Evolutionary conservation across 129 eudicot genomes (phyloP), one percentile per base, ranked within the genome.

Genomic region (Heracleum sosnowskyi): DNA sequence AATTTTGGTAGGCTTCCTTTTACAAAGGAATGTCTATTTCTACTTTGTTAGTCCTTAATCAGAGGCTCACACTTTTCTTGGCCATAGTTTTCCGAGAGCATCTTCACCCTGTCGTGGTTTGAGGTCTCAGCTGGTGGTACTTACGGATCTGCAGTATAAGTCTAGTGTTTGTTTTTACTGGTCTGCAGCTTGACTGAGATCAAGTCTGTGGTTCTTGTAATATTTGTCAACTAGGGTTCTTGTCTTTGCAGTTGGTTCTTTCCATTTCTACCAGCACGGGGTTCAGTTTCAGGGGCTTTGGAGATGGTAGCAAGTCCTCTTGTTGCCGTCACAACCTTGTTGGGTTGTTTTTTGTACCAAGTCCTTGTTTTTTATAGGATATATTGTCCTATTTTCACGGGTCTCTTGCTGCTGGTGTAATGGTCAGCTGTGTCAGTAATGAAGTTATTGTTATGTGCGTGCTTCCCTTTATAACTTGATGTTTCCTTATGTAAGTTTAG

Each of bases 311-410:
- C 85, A 39, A 53, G 60, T 24, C 77, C 74, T 60, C 16, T 60
- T 66, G 81, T 74, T 84, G 92, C 88, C 83, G 80, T 90, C 77
- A 87, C 92, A 91, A 75, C 91, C 88, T 81, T 80, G 26, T 55
- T 42, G 73, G 93, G 98, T 84, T 89, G 90, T 89, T 89, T 93
- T 26, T 90, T 91, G 46, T 44, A 66, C 91, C 89, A 79, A 78
- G 78, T 80, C 88, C 88, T 83, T 81, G 80, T 89, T 91, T 87
- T 87, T 35, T 76, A 80, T 72, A 92, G 95, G 76, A 79, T 80
- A 72, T 71, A 37, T 36, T 37, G 69, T 85, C 92, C 89, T 86
- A 76, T 89, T 87, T 81, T 79, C 86, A 85, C 79, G 76, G 79
- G 79, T 60, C 22, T 81, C 83, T 82, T 70, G 68, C 72, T 84